Base-by-base conservation (phyloP, 805 yeast genomes). In the Ascoidea asiatica region DNA sequence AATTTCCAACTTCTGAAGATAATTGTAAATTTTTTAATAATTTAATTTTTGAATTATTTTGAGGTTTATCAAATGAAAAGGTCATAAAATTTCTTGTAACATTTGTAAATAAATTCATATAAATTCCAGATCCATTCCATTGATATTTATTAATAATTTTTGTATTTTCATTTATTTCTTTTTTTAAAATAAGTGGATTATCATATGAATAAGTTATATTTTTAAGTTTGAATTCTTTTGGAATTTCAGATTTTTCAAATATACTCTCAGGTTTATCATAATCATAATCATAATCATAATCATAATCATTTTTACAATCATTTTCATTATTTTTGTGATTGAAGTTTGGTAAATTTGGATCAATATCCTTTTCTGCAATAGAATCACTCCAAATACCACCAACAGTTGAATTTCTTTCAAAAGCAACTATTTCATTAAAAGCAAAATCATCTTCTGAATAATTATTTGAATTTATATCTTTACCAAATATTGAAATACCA, bases 381-480 rank as follows among this genome's bases (percentile, higher is more conserved):
- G 47, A 21, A 37, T 38, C 37, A 11, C 57, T 51, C 75, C 75
- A 70, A 5, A 67, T 63, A 1, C 75, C 76, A n/a, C 75, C 76
- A 22, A 69, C 55, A 20, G 51, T 56, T 6, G 49, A 36, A 41
- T 65, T 66, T 46, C 66, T 71, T 49, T 70, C 76, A 53, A 69
- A 70, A 1, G 65, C 73, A 13, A 66, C 67, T 19, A 69, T 49
- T 40, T 59, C 55, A 6, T 57, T 52, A 44, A 65, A 65, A 19
- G 53, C 55, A 1, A 56, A 56, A 38, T 53, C 38, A 29, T 11
- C 37, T n/a, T n/a, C n/a, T n/a, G n/a, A n/a, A n/a, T n/a, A n/a
- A 19, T 17, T 19, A 19, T 22, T 11, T 4, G 41, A 38, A 17
- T n/a, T 7, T 11, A 37, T 40, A 7, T 22, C 38, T 18, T 21